A percentile compares a stretch with the other conserved stretches of the same genome.
phyloP scores from a whole-genome alignment of 2,329 filamentous ascomycete species.

The Claviceps arundinis region DNA sequence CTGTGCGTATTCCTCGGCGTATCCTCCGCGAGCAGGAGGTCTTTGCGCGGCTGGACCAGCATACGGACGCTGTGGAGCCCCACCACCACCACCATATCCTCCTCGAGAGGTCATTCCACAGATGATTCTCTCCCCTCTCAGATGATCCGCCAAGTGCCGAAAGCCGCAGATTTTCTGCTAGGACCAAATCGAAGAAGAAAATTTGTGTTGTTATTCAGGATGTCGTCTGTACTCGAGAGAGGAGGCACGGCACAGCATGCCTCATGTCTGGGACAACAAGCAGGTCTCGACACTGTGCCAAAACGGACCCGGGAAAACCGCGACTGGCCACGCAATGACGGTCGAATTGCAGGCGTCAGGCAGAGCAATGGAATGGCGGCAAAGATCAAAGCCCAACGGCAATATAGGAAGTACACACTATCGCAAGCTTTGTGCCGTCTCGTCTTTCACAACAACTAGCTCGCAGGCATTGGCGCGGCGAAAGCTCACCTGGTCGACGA shows the following conservation, averaged over 20 bases:
- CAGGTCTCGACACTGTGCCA: background rate
- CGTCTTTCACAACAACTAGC: background rate
- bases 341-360: too few species aligned
- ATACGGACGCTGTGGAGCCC: conserved; percentile 34
- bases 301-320: too few species aligned
- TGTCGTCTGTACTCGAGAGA: background rate
- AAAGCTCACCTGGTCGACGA: background rate
- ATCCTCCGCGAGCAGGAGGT: conserved; percentile 21
- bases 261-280: conserved; percentile 2
- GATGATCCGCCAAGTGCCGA: background rate
- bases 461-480: background rate
- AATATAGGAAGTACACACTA: too few species aligned
- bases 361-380: too few species aligned
- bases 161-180: background rate
- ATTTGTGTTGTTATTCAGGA: background rate
- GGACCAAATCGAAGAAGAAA: background rate
- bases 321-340: too few species aligned
- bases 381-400: too few species aligned
- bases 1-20: conserved; percentile 14
- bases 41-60: conserved; percentile 31
- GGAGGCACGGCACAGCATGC: background rate
- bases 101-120: conserved; percentile 38
- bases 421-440: background rate
- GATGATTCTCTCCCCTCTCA: background rate
- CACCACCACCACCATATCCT: conserved; percentile 21